phyloP scores from a whole-genome alignment of 805 yeast species.

The Lipomyces yamadae region DNA sequence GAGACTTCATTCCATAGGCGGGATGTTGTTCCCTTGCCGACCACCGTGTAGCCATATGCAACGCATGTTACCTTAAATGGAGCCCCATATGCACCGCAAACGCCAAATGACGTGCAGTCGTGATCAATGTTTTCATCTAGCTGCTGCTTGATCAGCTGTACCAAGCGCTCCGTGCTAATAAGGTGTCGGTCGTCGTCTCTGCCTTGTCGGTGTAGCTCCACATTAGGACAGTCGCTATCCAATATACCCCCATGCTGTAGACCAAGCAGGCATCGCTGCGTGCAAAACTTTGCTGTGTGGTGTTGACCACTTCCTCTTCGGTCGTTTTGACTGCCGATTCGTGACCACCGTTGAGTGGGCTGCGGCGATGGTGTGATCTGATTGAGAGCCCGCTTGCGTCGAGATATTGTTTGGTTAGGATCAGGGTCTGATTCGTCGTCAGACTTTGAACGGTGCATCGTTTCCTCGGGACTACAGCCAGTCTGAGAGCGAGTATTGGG shows the following conservation, averaged over 20 bases:
- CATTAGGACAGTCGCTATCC: slow-evolving; percentile 3
- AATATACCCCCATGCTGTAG: background rate
- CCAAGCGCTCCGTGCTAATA: background rate
- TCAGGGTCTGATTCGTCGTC: background rate
- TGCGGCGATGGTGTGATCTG: background rate
- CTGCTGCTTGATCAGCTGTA: slow-evolving; percentile 3
- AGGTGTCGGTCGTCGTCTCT: background rate
- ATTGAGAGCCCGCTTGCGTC: background rate
- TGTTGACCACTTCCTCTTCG: background rate
- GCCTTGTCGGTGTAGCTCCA: slow-evolving; percentile 7
- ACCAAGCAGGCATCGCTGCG: slow-evolving; percentile 7
- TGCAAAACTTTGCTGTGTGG: slow-evolving; percentile 7
- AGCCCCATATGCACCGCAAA: background rate
- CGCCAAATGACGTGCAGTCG: background rate
- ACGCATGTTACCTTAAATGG: slow-evolving; percentile 8
- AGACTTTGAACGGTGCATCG: background rate
- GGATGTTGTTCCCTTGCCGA: slow-evolving; percentile 7
- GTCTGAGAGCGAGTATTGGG: background rate
- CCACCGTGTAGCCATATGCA: slow-evolving; percentile 8
- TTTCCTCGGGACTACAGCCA: background rate
- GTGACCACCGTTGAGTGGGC: background rate
- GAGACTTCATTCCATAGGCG: background rate
- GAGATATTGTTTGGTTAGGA: background rate
- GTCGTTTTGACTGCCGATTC: slow-evolving; percentile 5
- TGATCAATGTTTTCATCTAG: background rate